These are phyloP conservation scores for Taiozyma sp. DNA, from an alignment of 1,139 yeast genomes.

Conservation along the genomic window DNA sequence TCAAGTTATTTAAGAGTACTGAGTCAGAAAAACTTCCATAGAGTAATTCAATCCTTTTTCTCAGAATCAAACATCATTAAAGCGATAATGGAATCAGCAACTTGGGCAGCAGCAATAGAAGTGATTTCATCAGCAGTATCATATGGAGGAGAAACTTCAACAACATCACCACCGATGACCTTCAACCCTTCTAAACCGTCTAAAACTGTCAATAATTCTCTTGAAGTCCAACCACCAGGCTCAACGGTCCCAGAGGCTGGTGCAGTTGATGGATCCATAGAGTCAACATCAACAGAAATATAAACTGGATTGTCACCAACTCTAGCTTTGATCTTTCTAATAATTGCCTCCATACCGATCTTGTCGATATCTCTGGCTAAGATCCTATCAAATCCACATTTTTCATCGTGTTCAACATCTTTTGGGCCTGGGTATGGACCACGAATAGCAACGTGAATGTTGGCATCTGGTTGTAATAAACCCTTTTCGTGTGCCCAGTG, in stretches of 20 bases:
- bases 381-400: slow-evolving; percentile 37
- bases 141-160: slow-evolving; percentile 55
- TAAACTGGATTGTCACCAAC: slow-evolving; percentile 40
- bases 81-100: slow-evolving; percentile 42
- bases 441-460: slow-evolving; percentile 35
- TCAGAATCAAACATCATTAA: slow-evolving; percentile 29
- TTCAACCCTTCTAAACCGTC: slow-evolving; percentile 41
- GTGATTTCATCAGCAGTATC: slow-evolving; percentile 47
- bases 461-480: slow-evolving; percentile 34
- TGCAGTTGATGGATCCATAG: slow-evolving; percentile 47
- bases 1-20: not conserved
- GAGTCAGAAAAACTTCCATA: not conserved
- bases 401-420: slow-evolving; percentile 44
- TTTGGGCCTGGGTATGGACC: slow-evolving; percentile 27
- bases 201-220: slow-evolving; percentile 44
- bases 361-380: slow-evolving; percentile 10
- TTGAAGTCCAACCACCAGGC: slow-evolving; percentile 50
- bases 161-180: slow-evolving; percentile 52
- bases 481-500: slow-evolving; percentile 60
- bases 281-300: slow-evolving; percentile 52
- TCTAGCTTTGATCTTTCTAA: slow-evolving; percentile 33
- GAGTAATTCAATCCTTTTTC: slow-evolving; percentile 9
- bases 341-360: slow-evolving; percentile 38
- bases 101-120: slow-evolving; percentile 50
- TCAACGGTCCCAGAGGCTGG: slow-evolving; percentile 63